Evolutionary conservation across 2,329 filamentous ascomycete genomes (phyloP), one percentile per base, ranked within the genome.

Genomic region (Colletotrichum ledebouriae): DNA sequence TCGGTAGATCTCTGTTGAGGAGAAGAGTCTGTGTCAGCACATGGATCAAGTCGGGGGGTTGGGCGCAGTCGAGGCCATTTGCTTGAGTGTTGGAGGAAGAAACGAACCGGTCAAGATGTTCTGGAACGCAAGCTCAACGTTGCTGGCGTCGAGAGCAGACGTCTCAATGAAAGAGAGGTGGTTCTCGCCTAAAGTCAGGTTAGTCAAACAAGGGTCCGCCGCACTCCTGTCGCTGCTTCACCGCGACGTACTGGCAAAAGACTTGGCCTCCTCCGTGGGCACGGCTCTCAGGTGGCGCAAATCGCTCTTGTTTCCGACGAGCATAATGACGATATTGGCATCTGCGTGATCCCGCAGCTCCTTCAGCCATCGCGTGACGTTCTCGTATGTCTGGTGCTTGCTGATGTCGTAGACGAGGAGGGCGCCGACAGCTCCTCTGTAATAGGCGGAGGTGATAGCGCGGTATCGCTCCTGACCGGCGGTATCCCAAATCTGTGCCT

Each of bases 241-340:
- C 71, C 52, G 59, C 59, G 62, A 63, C 87, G 72, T 83, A 97
- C 95, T 98, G 65, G 96, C 96, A 89, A 99, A 99, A 72, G 93
- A 88, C 85, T 98, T 99, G 75, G 95, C 96, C 83, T 98, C 95
- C 79, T 99, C 96, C 70, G 96, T 99, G 59, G 96, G 94, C 73
- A 99, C 96, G 73, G 96, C 96, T 80, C 96, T 90, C 78, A 99
- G 87, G 84, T 99, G 96, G 83, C 94, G 93, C 91, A 98, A 92
- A 97, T 99, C 96, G 82, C 94, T 98, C 92, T 99, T 99, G 90
- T 99, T 98, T 73, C 96, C 96, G 41, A 99, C 96, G 34, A 99
- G 86, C 96, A 99, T 99, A 80, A 99, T 99, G 76, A 99, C 94
- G 77, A 98, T 98, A 85, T 98, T 98, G 76, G 94, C 94, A 81